Base-by-base conservation (phyloP, 2,329 filamentous ascomycete species). In the Exophiala calicioides region DNA sequence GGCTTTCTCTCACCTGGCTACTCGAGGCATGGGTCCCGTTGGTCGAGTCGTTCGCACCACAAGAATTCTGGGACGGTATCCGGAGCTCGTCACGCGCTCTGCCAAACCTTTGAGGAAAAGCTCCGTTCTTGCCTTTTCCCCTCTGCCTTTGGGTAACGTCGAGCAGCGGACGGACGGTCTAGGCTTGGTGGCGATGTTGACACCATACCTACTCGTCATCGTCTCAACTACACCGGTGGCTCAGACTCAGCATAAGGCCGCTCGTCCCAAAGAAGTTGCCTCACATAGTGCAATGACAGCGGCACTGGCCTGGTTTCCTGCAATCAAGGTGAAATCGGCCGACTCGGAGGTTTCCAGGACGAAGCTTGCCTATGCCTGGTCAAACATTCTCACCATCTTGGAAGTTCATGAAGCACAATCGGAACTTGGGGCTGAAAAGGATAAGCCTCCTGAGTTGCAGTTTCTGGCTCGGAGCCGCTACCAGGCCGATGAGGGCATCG, bases 351-450 rank as follows among this genome's bases (percentile, higher is more conserved):
- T 80, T 0, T 82, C 81, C 4, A 85, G 82, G 59, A 79, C 83
- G 5, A 97, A 98, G 66, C 78, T 98, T 13, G 91, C 88, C 0
- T 98, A 98, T 70, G 96, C 90, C 67, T 98, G 93, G 93, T 97
- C 93, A 2, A 97, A 97, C 61, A 82, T 97, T n/a, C 72, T 98
- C 56, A 97, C 90, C 0, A 84, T 98, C 4, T 72, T 98, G 18
- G 93, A 98, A 55, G 82, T 97, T 8, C 84, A 91, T 40, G 86
- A 93, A 58, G 74, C 84, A 9, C 77, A 78, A 15, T 69, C 68
- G 7, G 66, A 73, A 4, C 69, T 75, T 18, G 64, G 78, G 0
- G 78, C 82, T 10, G 83, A 89, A 56, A 83, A 81, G 53, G 86
- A 91, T 56, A 90, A 88, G 60, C 88, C 87, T 3, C 80, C 88